These are phyloP conservation scores for Stephanodiscus minutulus DNA, from an alignment of 108 stramenopile genomes.

Conservation along the genomic window DNA sequence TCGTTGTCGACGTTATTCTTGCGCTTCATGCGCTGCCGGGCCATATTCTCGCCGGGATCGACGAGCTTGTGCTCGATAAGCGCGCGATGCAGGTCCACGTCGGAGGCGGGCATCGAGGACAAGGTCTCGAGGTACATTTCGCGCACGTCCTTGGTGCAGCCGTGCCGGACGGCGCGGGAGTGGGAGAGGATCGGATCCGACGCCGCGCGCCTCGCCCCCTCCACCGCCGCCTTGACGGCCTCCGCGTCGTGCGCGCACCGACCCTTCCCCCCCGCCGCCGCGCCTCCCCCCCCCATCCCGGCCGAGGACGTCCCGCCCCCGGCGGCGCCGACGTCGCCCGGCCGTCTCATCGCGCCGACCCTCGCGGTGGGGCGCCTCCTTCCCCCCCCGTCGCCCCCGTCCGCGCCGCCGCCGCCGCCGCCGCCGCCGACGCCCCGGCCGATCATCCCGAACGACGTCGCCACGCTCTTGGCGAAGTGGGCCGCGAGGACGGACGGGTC, in stretches of 20 bases:
- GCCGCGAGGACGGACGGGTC: conserved; percentile 56
- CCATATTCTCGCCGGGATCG: conserved; percentile 78
- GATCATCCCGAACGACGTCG: conserved; percentile 40
- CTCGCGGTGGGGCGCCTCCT: conserved; percentile 43
- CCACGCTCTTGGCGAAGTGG: conserved; percentile 47
- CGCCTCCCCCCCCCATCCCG: conserved; percentile 13
- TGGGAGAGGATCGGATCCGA: conserved; percentile 68
- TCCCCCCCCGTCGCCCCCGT: conserved; percentile 23
- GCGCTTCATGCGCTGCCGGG: conserved; percentile 67
- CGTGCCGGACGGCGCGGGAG: conserved; percentile 79
- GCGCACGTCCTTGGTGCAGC: conserved; percentile 85
- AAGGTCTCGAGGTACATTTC: conserved; percentile 74
- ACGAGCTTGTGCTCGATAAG: conserved; percentile 72
- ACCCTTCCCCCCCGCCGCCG: conserved; percentile 15
- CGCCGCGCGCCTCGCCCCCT: conserved; percentile 60
- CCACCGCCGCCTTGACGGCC: conserved; percentile 42
- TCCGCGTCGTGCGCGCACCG: conserved; percentile 18
- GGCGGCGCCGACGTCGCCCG: conserved; percentile 3
- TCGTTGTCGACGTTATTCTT: conserved; percentile 79
- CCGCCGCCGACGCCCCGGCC: conserved; percentile 4
- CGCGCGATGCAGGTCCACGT: conserved; percentile 59
- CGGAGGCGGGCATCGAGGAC: conserved; percentile 57
- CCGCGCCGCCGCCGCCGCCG: conserved; percentile 13
- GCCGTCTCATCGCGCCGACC: conserved; percentile 21
- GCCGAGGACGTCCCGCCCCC: too few species aligned